Evolutionary conservation across 805 yeast genomes (phyloP), one percentile per base, ranked within the genome.

Genomic region (Candida namnaoensis): DNA sequence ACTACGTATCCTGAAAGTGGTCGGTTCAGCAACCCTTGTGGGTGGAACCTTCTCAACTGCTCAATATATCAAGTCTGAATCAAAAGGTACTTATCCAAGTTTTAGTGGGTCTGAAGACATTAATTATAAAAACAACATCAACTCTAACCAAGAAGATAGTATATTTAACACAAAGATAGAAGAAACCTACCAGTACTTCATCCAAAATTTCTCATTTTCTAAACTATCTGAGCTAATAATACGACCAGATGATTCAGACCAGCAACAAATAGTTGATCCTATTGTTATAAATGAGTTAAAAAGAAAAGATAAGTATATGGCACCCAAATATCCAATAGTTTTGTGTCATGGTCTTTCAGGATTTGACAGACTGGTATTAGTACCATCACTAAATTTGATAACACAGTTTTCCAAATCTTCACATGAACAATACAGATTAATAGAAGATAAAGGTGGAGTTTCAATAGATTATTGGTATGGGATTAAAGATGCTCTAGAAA

Each of bases 331-430:
- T 43, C 95, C 96, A 0, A 75, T 88, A 1, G 82, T 88, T 0
- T 60, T 88, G 26, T 88, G 95, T 52, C 96, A 88, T 64, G 96
- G 96, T 0, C 70, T 88, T 24, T 77, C 86, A 0, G 96, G 96
- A 1, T 88, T 86, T 51, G 95, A 85, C 51, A 69, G 65, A 42
- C 40, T 76, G 34, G 54, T 64, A 32, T 48, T 78, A 8, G 36
- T 74, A 3, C 78, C 80, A 0, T 68, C 66, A 4, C 41, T 64
- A 11, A 55, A 46, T 42, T 65, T 56, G 15, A 47, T 62, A 32
- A 50, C 59, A 3, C 19, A 19, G 19, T 19, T 19, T 19, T 3
- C 53, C 48, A 5, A 41, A 48, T 7, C 10, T 2, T 19, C 43
- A 8, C 41, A 42, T 12, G 49, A 51, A 10, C 32, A 40, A 1